These are phyloP conservation scores for Gilbertella persicaria DNA, from an alignment of 371 early-diverging fungal genomes.

Conservation along the genomic window DNA sequence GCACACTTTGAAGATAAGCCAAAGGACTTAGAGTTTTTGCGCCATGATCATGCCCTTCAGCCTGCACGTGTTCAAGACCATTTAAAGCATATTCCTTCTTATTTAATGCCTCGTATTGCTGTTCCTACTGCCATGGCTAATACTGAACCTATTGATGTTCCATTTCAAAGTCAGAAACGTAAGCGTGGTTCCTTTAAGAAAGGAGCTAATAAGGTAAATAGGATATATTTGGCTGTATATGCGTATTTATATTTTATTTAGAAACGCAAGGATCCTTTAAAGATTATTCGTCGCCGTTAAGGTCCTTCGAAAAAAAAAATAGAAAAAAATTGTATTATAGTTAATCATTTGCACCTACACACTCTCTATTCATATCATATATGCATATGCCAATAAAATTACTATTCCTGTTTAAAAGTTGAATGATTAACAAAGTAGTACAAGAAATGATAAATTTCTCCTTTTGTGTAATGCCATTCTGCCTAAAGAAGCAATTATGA, in stretches of 20 bases:
- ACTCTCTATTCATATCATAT: no score
- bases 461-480: no score
- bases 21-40: slow-evolving; percentile 85
- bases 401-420: no score
- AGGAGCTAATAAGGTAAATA: slow-evolving; percentile 23
- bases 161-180: slow-evolving; percentile 38
- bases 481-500: no score
- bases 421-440: no score
- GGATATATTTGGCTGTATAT: background rate
- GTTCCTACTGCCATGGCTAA: slow-evolving; percentile 34
- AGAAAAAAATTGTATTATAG: slow-evolving; percentile 2
- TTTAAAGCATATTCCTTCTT: slow-evolving; percentile 91
- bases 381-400: no score
- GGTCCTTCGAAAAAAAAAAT: background rate
- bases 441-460: no score
- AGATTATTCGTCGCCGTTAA: slow-evolving; percentile 42
- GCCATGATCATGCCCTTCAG: slow-evolving; percentile 89
- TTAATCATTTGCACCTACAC: background rate
- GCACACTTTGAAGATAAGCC: slow-evolving; percentile 97
- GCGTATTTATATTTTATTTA: slow-evolving; percentile 11
- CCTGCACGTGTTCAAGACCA: slow-evolving; percentile 81
- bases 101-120: slow-evolving; percentile 78
- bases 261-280: slow-evolving; percentile 66
- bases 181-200: slow-evolving; percentile 22
- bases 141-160: slow-evolving; percentile 22